Conservation (phyloP, 441 rosid species). For the Euphorbia schlechtendalii region DNA sequence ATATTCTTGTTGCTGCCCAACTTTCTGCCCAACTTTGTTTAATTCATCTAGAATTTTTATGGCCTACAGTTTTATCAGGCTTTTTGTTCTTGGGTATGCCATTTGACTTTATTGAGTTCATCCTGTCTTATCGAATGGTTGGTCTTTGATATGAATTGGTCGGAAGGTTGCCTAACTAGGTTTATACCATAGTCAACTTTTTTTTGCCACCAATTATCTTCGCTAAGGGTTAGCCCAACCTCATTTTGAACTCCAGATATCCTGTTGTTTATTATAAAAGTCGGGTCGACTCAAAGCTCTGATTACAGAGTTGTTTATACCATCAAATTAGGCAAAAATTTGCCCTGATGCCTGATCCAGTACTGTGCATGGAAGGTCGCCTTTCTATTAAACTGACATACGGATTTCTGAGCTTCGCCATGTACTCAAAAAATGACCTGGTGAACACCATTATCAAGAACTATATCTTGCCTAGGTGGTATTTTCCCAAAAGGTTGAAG, state of each 20-base stretch:
- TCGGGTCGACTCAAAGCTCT: constrained; percentile 2
- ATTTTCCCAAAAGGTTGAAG: background rate
- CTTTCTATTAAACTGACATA: background rate
- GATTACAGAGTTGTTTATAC: background rate
- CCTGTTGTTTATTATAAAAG: background rate
- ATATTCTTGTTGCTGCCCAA: too few species aligned
- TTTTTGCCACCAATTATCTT: background rate
- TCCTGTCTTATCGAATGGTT: background rate
- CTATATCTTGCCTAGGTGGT: background rate
- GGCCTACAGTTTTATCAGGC: background rate
- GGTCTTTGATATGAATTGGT: background rate
- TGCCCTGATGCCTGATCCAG: background rate
- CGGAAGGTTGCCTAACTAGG: background rate
- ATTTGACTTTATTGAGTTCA: background rate
- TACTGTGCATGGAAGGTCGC: background rate
- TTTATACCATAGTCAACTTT: background rate
- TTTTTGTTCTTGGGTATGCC: background rate
- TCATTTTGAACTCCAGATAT: background rate
- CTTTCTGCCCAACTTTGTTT: background rate
- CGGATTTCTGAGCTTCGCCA: background rate
- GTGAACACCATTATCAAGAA: background rate
- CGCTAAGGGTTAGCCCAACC: background rate
- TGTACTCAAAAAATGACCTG: background rate
- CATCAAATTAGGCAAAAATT: background rate
- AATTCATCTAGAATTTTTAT: background rate